phyloP scores from a whole-genome alignment of 306 rosid species.

The Pterocarpus macrocarpus region DNA sequence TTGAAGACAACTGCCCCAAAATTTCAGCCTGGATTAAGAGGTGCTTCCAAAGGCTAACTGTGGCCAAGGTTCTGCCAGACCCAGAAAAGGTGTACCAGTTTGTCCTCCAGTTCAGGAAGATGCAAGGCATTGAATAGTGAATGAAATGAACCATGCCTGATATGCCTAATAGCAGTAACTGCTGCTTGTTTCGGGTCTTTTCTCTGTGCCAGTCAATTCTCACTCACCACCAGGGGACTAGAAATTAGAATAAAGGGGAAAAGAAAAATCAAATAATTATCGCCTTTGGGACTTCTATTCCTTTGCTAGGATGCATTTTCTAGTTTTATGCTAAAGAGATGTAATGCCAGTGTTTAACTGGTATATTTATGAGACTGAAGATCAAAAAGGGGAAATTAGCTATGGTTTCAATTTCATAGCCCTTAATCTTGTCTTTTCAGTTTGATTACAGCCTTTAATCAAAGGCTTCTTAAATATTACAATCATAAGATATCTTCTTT shows the following conservation, averaged over 20 bases:
- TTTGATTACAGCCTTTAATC: not conserved
- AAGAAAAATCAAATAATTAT: not conserved
- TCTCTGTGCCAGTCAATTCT: not conserved
- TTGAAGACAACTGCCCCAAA: conserved; percentile 66
- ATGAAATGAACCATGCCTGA: not conserved
- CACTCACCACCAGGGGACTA: not conserved
- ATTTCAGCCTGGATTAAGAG: conserved; percentile 73
- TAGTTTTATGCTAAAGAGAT: not conserved
- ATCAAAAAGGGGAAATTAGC: not conserved
- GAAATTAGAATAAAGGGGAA: not conserved
- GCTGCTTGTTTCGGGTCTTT: not conserved
- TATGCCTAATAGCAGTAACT: not conserved
- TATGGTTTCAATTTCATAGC: not conserved
- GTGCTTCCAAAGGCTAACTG: conserved; percentile 54
- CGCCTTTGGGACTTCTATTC: not conserved
- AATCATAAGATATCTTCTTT: not conserved
- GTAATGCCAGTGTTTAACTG: not conserved
- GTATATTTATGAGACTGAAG: not conserved
- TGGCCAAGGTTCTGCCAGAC: conserved; percentile 60
- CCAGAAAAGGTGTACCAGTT: conserved; percentile 64
- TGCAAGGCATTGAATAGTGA: conserved; percentile 39
- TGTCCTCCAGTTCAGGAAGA: conserved; percentile 55
- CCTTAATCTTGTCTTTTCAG: not conserved
- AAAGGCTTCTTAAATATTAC: not conserved
- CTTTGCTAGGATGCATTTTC: not conserved